Base-by-base conservation (phyloP, 768 basidiomycete genomes). In the Boletus subparvulus region DNA sequence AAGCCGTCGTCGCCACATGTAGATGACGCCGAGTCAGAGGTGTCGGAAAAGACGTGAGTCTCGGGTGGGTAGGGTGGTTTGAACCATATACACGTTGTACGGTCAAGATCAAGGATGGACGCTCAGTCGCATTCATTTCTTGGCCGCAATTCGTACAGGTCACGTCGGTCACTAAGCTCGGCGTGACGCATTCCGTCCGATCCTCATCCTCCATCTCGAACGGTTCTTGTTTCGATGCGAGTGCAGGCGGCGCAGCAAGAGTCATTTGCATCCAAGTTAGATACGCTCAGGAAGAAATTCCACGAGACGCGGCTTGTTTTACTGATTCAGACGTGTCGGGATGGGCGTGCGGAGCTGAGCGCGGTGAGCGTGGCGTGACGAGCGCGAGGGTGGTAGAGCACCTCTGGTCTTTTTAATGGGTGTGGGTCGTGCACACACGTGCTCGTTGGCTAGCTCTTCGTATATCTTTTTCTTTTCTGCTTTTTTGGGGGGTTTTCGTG, bases 141-240 rank as follows among this genome's bases (percentile, higher is more conserved):
- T 78, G 85, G 12, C 90, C 94, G 0, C 91, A 96, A 66, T 70
- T 83, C 0, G 88, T 99, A 0, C 88, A 92, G 62, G 80, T 71
- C n/a, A 84, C 83, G 3, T 76, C 83, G 4, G 75, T 85, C 1
- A 74, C 83, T 0, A 75, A 79, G 19, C 82, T 84, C 0, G 81
- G 83, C 3, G 74, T 75, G 95, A 97, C 33, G 78, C 83, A 0
- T 79, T 94, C 10, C 95, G 95, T 3, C 86, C 87, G 0, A 83
- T 96, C 12, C 77, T 98, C 47, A 84, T 96, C 28, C 77, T 97
- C 17, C 94, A 97, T 66, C 78, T 97, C 67, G 97, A 98, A 73
- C 76, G 95, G 40, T 98, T 98, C 76, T 78, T 85, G 49, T 1
- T 98, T 94, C 68, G 94, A 95, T 65, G 81, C 83, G 4, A 76